phyloP scores from a whole-genome alignment of 495 filamentous ascomycete species.

The Trichodelitschia bisporula region DNA sequence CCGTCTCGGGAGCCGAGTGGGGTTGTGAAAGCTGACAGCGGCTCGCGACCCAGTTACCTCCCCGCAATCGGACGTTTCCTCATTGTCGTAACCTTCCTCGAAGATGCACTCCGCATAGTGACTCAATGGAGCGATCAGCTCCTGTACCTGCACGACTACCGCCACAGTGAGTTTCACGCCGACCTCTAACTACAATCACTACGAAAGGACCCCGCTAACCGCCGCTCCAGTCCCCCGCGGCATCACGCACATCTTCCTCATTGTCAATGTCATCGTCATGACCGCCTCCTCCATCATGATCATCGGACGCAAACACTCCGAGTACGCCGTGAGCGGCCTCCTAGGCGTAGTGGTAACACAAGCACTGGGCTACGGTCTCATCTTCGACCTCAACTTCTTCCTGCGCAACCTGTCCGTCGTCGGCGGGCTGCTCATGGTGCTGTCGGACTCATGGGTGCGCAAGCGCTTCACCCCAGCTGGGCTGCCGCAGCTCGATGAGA shows the following conservation, averaged over 20 bases:
- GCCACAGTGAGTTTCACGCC: slow-evolving; percentile 46
- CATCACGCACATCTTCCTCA: slow-evolving; percentile 80
- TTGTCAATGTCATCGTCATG: slow-evolving; percentile 83
- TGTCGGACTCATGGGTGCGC: slow-evolving; percentile 92
- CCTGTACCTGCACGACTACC: slow-evolving; percentile 73
- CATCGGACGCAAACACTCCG: slow-evolving; percentile 74
- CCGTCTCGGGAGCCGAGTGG: slow-evolving; percentile 1
- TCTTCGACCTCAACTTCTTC: slow-evolving; percentile 99
- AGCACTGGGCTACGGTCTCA: slow-evolving; percentile 87
- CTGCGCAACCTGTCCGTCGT: slow-evolving; percentile 93
- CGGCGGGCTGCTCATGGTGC: slow-evolving; percentile 88
- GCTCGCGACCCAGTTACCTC: slow-evolving; percentile 37
- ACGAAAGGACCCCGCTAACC: slow-evolving; percentile 3
- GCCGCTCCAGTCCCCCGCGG: slow-evolving; percentile 49
- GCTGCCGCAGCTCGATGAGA: slow-evolving; percentile 81
- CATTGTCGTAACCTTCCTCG: slow-evolving; percentile 95
- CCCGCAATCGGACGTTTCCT: slow-evolving; percentile 90
- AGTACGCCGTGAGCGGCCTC: slow-evolving; percentile 75
- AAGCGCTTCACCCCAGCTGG: slow-evolving; percentile 94
- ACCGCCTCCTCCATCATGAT: slow-evolving; percentile 54
- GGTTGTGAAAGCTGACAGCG: background rate
- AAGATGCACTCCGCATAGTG: slow-evolving; percentile 85
- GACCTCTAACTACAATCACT: slow-evolving; percentile 2
- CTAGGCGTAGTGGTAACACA: slow-evolving; percentile 85
- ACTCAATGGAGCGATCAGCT: slow-evolving; percentile 98